Percentiles rank a stretch among this genome's conserved stretches.
Evolutionary conservation across 2,329 filamentous ascomycete species (phyloP).

Genomic region (Colletotrichum orchidophilum): DNA sequence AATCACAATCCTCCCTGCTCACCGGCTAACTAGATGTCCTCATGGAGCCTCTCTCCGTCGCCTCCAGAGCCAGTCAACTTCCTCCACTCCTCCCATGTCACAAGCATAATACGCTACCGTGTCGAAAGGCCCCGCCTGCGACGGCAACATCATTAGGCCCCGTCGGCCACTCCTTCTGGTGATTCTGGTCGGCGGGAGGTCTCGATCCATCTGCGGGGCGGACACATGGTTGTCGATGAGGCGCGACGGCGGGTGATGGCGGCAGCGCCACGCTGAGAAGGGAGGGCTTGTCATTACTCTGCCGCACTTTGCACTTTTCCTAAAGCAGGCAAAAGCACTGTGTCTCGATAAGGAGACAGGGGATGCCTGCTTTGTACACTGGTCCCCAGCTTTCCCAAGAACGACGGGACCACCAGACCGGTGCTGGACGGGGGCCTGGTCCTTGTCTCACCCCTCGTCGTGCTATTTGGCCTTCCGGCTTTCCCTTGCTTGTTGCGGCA

Average conservation of each 20-base stretch:
- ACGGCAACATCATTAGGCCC: neutral
- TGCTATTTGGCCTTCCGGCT: slow-evolving; percentile 29
- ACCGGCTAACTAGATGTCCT: neutral
- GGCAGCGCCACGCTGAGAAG: slow-evolving; percentile 21
- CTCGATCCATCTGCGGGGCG: slow-evolving; percentile 8
- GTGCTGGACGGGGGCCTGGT: slow-evolving; percentile 24
- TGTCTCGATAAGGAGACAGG: slow-evolving; percentile 18
- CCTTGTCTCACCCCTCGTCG: slow-evolving; percentile 29
- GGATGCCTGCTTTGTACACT: slow-evolving; percentile 19
- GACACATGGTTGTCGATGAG: slow-evolving; percentile 14
- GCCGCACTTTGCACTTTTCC: slow-evolving; percentile 28
- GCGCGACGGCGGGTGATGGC: slow-evolving; percentile 5
- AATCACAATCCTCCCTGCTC: neutral
- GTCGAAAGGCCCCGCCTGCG: neutral
- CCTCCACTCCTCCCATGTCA: neutral
- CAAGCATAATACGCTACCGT: neutral
- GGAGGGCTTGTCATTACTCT: slow-evolving; percentile 19
- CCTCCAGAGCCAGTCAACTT: neutral
- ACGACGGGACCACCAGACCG: slow-evolving; percentile 28
- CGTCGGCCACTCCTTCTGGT: neutral
- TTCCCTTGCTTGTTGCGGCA: slow-evolving; percentile 34
- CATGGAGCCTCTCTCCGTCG: neutral
- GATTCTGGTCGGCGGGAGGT: neutral
- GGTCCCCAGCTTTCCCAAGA: slow-evolving; percentile 31
- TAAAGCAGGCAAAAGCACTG: slow-evolving; percentile 25